Conservation (phyloP, 192 early-diverging fungal species). For the Rhizoclosmatium sp. region DNA sequence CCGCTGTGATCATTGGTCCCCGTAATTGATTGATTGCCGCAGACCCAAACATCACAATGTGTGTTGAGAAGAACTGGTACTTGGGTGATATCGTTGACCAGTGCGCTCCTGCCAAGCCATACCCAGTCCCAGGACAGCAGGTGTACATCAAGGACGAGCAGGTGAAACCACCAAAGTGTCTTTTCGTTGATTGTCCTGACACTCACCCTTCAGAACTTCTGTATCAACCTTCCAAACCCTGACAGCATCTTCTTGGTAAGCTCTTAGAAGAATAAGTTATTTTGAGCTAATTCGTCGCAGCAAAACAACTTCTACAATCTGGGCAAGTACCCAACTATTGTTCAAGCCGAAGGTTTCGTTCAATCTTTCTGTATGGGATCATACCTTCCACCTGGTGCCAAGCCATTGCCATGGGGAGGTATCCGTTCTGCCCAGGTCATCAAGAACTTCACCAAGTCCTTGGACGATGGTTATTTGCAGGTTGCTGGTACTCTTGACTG, state of each 20-base stretch:
- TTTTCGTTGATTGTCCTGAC: not conserved
- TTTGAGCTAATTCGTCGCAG: not conserved
- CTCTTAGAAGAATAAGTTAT: not conserved
- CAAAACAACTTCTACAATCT: constrained; percentile 38
- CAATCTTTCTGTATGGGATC: constrained; percentile 42
- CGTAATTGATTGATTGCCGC: not conserved
- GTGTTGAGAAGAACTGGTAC: constrained; percentile 34
- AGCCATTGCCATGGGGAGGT: constrained; percentile 26
- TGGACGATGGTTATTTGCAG: constrained; percentile 31
- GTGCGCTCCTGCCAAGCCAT: constrained; percentile 24
- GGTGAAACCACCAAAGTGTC: not conserved
- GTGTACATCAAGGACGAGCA: constrained; percentile 50
- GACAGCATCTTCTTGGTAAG: constrained; percentile 37
- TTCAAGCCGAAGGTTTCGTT: constrained; percentile 45
- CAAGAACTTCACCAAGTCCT: constrained; percentile 3
- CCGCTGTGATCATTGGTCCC: not conserved
- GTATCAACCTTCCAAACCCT: constrained; percentile 50
- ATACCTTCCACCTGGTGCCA: constrained; percentile 39
- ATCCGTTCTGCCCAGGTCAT: constrained; percentile 41
- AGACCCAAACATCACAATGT: constrained; percentile 31
- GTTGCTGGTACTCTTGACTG: constrained; percentile 40
- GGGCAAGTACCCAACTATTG: constrained; percentile 35
- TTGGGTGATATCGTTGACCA: constrained; percentile 21
- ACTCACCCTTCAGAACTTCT: constrained; percentile 37
- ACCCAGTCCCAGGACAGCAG: constrained; percentile 38